Percentiles rank a stretch among this genome's conserved stretches.
These are phyloP conservation scores for Eugenia klotzschiana DNA, from an alignment of 441 rosid species.

Conservation along the genomic window DNA sequence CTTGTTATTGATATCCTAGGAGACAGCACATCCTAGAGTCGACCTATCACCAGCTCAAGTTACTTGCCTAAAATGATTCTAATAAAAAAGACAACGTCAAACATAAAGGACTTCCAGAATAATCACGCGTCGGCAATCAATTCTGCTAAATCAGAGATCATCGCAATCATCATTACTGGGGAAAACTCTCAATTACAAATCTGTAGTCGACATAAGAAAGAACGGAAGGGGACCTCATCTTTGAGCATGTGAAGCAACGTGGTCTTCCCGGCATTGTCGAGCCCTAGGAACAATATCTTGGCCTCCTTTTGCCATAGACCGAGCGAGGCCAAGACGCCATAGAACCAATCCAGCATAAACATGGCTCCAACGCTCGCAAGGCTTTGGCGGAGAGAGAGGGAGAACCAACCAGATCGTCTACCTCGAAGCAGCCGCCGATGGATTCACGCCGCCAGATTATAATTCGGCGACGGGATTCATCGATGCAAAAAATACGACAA, in stretches of 20 bases:
- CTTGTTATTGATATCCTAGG: background rate
- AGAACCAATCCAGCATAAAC: conserved; percentile 84
- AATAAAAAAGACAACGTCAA: background rate
- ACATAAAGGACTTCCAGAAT: background rate
- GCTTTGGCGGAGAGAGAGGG: background rate
- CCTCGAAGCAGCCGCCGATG: background rate
- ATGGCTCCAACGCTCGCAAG: conserved; percentile 9
- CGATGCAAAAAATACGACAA: background rate
- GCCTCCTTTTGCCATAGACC: conserved; percentile 90
- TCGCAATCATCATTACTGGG: background rate
- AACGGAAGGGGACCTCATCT: conserved; percentile 43
- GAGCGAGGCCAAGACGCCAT: conserved; percentile 65
- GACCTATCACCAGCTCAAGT: background rate
- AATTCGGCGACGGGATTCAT: background rate
- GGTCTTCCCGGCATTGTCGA: conserved; percentile 84
- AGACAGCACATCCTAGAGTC: background rate
- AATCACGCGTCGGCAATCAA: background rate
- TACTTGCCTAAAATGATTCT: background rate
- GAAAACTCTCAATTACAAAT: background rate
- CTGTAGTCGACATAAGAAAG: background rate
- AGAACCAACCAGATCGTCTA: background rate
- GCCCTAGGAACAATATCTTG: conserved; percentile 76
- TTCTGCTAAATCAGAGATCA: background rate
- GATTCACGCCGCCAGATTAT: background rate
- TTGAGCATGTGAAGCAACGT: conserved; percentile 87